A percentile compares a stretch with the other conserved stretches of the same genome.
These are phyloP conservation scores for Monotropa hypopitys DNA, from an alignment of 179 eudicot species.

Conservation along the genomic window DNA sequence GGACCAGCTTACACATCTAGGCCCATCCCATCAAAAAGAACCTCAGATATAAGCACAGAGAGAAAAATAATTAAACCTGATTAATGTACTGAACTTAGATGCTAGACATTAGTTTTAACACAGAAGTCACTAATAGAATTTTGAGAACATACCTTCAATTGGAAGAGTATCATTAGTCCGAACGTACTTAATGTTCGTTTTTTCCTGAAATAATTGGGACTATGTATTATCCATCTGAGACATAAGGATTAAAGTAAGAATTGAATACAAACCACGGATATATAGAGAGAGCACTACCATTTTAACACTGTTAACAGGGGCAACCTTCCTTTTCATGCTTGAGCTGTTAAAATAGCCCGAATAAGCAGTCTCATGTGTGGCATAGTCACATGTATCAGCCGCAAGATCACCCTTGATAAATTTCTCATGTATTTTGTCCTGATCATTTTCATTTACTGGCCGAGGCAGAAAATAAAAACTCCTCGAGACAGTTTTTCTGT, in stretches of 20 bases:
- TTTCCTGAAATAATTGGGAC: conserved; percentile 21
- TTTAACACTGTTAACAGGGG: conserved; percentile 18
- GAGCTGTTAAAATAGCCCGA: conserved; percentile 11
- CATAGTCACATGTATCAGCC: conserved; percentile 13
- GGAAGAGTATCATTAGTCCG: conserved; percentile 19
- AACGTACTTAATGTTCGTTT: conserved; percentile 18
- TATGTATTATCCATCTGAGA: not conserved
- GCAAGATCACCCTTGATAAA: conserved; percentile 13
- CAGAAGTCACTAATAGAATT: not conserved
- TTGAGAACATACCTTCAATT: conserved; percentile 20
- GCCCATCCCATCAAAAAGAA: not conserved
- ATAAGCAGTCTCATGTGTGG: conserved; percentile 15
- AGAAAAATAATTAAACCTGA: not conserved
- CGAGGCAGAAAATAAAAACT: conserved; percentile 48
- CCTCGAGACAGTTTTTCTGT: conserved; percentile 16
- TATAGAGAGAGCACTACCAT: conserved; percentile 21
- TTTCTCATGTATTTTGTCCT: conserved; percentile 12
- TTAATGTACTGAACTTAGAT: not conserved
- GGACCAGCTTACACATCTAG: no score
- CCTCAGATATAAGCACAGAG: not conserved
- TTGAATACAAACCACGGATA: not conserved
- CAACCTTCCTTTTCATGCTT: conserved; percentile 47
- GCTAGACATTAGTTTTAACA: not conserved
- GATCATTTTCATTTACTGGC: conserved; percentile 22
- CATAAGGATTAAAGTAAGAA: not conserved